Conservation (phyloP, 164 flowering plant species). For the Kingdonia uniflora region DNA sequence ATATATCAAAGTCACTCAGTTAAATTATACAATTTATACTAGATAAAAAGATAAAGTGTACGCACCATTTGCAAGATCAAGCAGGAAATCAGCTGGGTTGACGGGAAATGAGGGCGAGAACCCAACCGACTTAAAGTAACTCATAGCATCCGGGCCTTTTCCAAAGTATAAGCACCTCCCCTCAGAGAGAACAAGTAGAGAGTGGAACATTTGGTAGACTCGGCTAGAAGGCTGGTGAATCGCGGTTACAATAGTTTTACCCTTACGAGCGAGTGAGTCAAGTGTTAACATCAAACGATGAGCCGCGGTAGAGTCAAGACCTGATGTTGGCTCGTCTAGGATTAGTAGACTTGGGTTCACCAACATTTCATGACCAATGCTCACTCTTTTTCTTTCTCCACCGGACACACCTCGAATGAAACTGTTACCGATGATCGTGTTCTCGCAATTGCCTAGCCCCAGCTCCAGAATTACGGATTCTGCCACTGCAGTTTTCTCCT, state of each 20-base stretch:
- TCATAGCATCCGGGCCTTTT: conserved; percentile 50
- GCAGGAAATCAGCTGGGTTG: conserved; percentile 90
- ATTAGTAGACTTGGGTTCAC: conserved; percentile 66
- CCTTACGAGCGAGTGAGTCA: conserved; percentile 45
- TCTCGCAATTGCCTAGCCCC: conserved; percentile 53
- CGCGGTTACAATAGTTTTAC: conserved; percentile 69
- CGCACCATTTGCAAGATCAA: conserved; percentile 96
- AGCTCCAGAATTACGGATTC: conserved; percentile 63
- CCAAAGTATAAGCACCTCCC: conserved; percentile 66
- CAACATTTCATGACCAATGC: conserved; percentile 84
- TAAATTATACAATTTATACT: background rate
- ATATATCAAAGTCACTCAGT: background rate
- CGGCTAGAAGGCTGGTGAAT: conserved; percentile 92
- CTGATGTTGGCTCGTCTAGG: conserved; percentile 89
- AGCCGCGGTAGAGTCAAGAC: conserved; percentile 85
- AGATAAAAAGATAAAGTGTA: background rate
- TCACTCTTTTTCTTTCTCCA: conserved; percentile 77
- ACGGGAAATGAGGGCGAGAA: conserved; percentile 61
- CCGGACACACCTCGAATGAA: conserved; percentile 75
- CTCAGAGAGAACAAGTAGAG: conserved; percentile 59
- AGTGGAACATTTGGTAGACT: conserved; percentile 62
- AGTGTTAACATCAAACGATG: conserved; percentile 46
- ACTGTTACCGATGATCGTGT: conserved; percentile 64
- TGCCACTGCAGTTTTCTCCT: conserved; percentile 37
- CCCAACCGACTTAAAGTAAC: conserved; percentile 56